phyloP scores from a whole-genome alignment of 768 basidiomycete species.

The Clitopilus hobsonii region DNA sequence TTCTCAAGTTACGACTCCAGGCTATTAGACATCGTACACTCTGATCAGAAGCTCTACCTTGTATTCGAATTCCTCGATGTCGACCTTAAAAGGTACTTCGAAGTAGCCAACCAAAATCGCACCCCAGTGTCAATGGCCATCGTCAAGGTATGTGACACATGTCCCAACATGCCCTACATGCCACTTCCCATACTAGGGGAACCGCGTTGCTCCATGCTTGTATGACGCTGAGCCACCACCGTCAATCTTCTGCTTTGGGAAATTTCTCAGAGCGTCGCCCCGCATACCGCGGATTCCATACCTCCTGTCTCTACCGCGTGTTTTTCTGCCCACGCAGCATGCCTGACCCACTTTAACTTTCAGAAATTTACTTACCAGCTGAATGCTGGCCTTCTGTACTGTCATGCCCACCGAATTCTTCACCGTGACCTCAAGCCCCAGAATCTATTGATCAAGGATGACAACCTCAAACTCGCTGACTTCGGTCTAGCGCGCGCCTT shows the following conservation, averaged over 20 bases:
- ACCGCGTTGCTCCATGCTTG: neutral
- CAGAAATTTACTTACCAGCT: conserved; percentile 98
- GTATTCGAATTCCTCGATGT: conserved; percentile 98
- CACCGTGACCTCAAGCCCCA: conserved; percentile 97
- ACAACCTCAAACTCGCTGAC: conserved; percentile 94
- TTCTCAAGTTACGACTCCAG: too few relatives aligned
- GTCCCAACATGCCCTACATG: neutral
- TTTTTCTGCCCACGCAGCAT: neutral
- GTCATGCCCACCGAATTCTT: conserved; percentile 94
- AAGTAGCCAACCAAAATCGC: conserved; percentile 68
- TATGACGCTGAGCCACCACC: neutral
- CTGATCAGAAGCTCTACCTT: conserved; percentile 94
- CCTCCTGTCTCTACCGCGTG: neutral
- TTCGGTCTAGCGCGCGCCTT: conserved; percentile 96
- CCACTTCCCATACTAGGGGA: too few relatives aligned
- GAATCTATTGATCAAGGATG: conserved; percentile 85
- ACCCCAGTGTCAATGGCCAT: conserved; percentile 69
- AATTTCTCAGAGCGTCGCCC: neutral
- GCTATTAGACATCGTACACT: conserved; percentile 93
- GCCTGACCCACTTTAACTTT: conserved; percentile 1
- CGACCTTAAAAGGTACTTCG: conserved; percentile 96
- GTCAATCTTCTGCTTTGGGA: neutral
- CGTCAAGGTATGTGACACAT: conserved; percentile 87
- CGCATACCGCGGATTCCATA: neutral
- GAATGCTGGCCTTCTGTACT: conserved; percentile 85